A percentile compares a stretch with the other conserved stretches of the same genome.
These are phyloP conservation scores for Stagonosporopsis tanaceti DNA, from an alignment of 2,329 filamentous ascomycete species.

Conservation along the genomic window DNA sequence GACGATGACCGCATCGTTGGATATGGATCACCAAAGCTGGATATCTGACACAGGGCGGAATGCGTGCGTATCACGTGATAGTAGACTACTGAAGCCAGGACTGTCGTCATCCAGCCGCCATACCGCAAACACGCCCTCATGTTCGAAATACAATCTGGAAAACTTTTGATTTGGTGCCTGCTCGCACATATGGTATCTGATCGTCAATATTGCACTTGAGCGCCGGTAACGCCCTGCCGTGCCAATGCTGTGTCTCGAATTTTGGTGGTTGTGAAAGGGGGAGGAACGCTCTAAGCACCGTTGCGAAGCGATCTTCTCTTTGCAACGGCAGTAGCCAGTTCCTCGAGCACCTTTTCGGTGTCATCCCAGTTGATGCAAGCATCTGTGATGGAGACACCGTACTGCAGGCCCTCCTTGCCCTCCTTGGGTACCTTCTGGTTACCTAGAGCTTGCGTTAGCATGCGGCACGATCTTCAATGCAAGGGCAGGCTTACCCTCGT, in stretches of 20 bases:
- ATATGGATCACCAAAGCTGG: neutral
- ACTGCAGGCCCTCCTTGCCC: conserved; percentile 84
- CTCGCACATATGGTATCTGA: conserved; percentile 14
- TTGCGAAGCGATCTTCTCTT: conserved; percentile 67
- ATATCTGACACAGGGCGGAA: neutral
- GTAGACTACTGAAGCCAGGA: neutral
- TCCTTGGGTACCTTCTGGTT: conserved; percentile 91
- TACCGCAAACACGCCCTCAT: neutral
- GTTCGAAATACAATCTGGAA: neutral
- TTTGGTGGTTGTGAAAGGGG: conserved; percentile 9
- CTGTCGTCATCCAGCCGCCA: neutral
- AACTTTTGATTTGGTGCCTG: conserved; percentile 17
- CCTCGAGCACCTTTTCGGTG: conserved; percentile 79
- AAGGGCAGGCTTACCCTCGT: conserved; percentile 72
- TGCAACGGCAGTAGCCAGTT: conserved; percentile 80
- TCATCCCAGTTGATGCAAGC: conserved; percentile 96
- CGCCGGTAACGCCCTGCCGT: conserved; percentile 37
- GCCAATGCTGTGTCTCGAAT: conserved; percentile 23
- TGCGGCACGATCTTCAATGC: neutral
- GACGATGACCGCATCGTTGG: neutral
- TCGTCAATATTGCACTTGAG: conserved; percentile 9
- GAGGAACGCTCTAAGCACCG: conserved; percentile 34
- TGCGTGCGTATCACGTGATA: conserved; percentile 3
- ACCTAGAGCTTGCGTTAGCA: conserved; percentile 56
- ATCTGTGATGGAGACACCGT: conserved; percentile 96